Evolutionary conservation across 768 basidiomycete genomes (phyloP).

Genomic region (Plicaturopsis crispa): DNA sequence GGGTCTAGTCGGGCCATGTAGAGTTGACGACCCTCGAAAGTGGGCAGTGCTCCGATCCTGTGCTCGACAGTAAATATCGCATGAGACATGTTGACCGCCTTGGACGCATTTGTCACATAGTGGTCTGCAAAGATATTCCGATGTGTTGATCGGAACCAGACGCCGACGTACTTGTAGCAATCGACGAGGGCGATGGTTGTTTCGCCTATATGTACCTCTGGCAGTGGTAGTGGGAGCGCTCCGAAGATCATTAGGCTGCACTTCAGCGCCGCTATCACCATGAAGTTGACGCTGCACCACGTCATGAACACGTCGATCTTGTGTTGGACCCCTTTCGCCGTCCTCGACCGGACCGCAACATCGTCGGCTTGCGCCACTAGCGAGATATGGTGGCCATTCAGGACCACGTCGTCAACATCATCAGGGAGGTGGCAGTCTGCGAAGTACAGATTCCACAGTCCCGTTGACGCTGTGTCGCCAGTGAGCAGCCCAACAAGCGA

Average conservation of each 20-base stretch:
- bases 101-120: conserved; percentile 9
- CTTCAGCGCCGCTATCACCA: conserved; percentile 18
- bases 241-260: conserved; percentile 16
- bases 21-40: conserved; percentile 9
- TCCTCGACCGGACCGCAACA: conserved; percentile 13
- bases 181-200: conserved; percentile 7
- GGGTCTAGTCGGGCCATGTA: conserved; percentile 16
- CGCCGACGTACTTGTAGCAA: conserved; percentile 11
- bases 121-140: conserved; percentile 9
- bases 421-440: conserved; percentile 9
- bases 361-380: conserved; percentile 21
- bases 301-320: conserved; percentile 9
- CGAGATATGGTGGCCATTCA: conserved; percentile 8
- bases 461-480: conserved; percentile 19
- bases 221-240: conserved; percentile 3
- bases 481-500: conserved; percentile 17
- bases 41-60: conserved; percentile 10
- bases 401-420: conserved; percentile 9
- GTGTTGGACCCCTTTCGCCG: conserved; percentile 10
- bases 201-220: conserved; percentile 1
- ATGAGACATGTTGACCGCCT: conserved; percentile 11
- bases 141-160: conserved; percentile 3
- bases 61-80: conserved; percentile 11
- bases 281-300: conserved; percentile 19
- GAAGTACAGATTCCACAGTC: conserved; percentile 19